Percentiles rank a stretch among this genome's conserved stretches.
Conservation (phyloP, 2,329 filamentous ascomycete genomes). For the Bipolaris bicolor region DNA sequence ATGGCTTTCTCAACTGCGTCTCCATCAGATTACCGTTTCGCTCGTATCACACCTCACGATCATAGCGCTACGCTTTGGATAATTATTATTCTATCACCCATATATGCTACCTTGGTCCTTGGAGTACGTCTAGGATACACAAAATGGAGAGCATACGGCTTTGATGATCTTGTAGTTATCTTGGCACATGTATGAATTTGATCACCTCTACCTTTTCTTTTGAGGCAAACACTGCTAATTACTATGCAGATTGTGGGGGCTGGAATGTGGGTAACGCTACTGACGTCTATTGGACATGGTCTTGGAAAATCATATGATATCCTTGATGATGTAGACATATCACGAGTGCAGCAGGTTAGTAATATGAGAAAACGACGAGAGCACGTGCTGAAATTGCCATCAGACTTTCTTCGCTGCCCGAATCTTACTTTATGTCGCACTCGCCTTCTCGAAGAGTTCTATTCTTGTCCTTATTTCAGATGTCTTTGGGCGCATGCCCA, state of each 20-base stretch:
- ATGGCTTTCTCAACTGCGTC: slow-evolving; percentile 1
- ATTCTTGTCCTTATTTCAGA: slow-evolving; percentile 6
- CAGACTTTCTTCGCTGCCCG: slow-evolving; percentile 9
- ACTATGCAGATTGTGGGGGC: slow-evolving; percentile 1
- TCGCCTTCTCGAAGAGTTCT: slow-evolving; percentile 11
- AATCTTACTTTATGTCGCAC: slow-evolving; percentile 9
- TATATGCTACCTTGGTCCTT: slow-evolving; percentile 7
- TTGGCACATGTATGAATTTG: slow-evolving; percentile 8
- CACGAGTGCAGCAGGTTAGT: slow-evolving; percentile 6
- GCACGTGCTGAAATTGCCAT: not conserved
- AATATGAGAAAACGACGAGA: not conserved
- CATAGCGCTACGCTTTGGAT: slow-evolving; percentile 15
- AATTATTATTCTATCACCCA: slow-evolving; percentile 2
- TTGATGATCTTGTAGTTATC: slow-evolving; percentile 8
- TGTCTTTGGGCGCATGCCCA: slow-evolving; percentile 5
- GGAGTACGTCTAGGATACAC: slow-evolving; percentile 7
- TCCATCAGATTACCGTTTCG: slow-evolving; percentile 7
- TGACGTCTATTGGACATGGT: slow-evolving; percentile 3
- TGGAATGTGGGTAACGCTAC: slow-evolving; percentile 9
- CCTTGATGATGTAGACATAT: slow-evolving; percentile 2
- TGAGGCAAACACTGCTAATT: not conserved
- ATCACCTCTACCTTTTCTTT: not conserved
- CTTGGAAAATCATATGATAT: slow-evolving; percentile 7
- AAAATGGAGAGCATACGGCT: slow-evolving; percentile 7
- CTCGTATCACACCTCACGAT: slow-evolving; percentile 5